Conservation (phyloP, 805 yeast species). For the Debaryomyces prosopidis region DNA sequence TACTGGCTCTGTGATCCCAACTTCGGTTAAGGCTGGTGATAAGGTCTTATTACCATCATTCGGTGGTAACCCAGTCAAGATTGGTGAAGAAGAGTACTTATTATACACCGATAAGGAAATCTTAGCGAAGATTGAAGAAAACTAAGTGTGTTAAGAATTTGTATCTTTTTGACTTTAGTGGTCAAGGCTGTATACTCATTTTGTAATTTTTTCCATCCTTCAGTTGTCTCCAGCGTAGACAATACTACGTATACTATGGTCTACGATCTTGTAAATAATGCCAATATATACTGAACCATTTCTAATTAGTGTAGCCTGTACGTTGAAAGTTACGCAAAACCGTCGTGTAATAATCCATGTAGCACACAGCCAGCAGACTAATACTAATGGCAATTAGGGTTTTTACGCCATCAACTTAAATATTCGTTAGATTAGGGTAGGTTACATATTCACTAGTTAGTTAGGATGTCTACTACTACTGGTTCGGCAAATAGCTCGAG, state of each 20-base stretch:
- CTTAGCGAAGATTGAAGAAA: slow-evolving; percentile 78
- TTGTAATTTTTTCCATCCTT: too few relatives aligned
- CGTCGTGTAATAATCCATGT: background rate
- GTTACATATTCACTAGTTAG: background rate
- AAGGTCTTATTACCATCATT: slow-evolving; percentile 90
- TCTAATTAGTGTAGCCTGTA: background rate
- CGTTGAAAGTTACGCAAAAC: background rate
- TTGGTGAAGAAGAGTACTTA: slow-evolving; percentile 79
- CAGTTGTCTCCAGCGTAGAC: too few relatives aligned
- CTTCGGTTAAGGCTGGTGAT: slow-evolving; percentile 87
- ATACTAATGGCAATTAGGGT: background rate
- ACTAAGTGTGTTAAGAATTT: slow-evolving; percentile 7
- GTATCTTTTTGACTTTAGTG: background rate
- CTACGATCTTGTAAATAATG: slow-evolving; percentile 1
- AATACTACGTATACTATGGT: background rate
- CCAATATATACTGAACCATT: background rate
- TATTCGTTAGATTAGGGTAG: too few relatives aligned
- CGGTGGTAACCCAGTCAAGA: slow-evolving; percentile 88
- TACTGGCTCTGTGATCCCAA: slow-evolving; percentile 67
- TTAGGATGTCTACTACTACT: slow-evolving; percentile 6
- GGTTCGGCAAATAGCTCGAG: slow-evolving; percentile 1
- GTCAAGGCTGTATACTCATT: background rate
- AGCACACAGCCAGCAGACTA: slow-evolving; percentile 2
- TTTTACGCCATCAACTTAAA: too few relatives aligned
- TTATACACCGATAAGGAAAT: slow-evolving; percentile 93